These are phyloP conservation scores for Xeromyces bisporus DNA, from an alignment of 495 filamentous ascomycete species.

Conservation along the genomic window DNA sequence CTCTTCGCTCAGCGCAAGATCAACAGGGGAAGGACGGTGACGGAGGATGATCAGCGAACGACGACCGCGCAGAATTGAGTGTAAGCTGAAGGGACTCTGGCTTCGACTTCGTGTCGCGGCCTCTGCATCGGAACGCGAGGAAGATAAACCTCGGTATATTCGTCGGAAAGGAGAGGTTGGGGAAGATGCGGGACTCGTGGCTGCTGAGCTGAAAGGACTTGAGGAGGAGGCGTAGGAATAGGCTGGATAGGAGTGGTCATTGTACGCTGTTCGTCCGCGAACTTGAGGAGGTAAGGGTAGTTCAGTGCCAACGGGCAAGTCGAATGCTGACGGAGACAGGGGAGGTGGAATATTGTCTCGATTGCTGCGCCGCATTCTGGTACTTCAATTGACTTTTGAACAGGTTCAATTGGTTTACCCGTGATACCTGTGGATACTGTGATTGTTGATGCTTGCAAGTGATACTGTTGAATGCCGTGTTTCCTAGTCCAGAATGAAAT, in stretches of 20 bases:
- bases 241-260: conserved; percentile 11
- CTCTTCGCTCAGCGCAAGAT: conserved; percentile 26
- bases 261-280: conserved; percentile 1
- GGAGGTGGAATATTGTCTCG: conserved; percentile 1
- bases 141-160: conserved; percentile 7
- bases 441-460: no score
- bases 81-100: conserved; percentile 17
- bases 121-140: conserved; percentile 3
- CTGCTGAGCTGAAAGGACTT: conserved; percentile 13
- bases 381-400: no score
- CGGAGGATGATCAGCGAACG: conserved; percentile 20
- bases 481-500: no score
- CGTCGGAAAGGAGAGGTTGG: conserved; percentile 13
- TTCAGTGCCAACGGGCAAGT: conserved; percentile 5
- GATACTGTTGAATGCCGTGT: no score
- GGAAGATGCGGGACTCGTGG: conserved; percentile 11
- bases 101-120: conserved; percentile 6
- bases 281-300: conserved; percentile 4
- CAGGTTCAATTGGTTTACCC: no score
- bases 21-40: conserved; percentile 26
- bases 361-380: not conserved
- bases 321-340: conserved; percentile 6
- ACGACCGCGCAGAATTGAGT: conserved; percentile 18
- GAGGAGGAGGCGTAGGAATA: conserved; percentile 6
- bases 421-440: no score